phyloP scores from a whole-genome alignment of 805 yeast genomes.

The Candida wancherniae region DNA sequence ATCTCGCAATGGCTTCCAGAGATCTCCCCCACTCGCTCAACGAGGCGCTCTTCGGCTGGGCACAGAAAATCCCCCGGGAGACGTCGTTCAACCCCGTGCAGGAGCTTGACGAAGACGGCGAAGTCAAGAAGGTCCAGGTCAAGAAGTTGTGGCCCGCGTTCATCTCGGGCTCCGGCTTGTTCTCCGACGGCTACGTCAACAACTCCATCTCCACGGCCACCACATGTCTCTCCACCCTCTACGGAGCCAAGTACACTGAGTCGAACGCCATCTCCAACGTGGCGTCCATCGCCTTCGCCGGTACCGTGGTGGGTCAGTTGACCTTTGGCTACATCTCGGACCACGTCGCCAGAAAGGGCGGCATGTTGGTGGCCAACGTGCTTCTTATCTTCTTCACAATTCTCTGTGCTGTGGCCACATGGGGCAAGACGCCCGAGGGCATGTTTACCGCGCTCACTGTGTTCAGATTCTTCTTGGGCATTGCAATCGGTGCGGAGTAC shows the following conservation, averaged over 20 bases:
- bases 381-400: slow-evolving; percentile 75
- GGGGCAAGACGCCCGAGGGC: slow-evolving; percentile 78
- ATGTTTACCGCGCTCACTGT: slow-evolving; percentile 79
- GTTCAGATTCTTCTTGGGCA: slow-evolving; percentile 82
- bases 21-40: slow-evolving; percentile 16
- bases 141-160: slow-evolving; percentile 29
- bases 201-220: slow-evolving; percentile 77
- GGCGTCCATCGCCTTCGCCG: slow-evolving; percentile 84
- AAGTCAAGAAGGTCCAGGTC: slow-evolving; percentile 16
- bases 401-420: slow-evolving; percentile 55
- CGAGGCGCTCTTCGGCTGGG: slow-evolving; percentile 13
- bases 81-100: slow-evolving; percentile 4
- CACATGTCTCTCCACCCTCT: slow-evolving; percentile 61
- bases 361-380: slow-evolving; percentile 75
- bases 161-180: slow-evolving; percentile 82
- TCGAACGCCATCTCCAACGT: slow-evolving; percentile 76
- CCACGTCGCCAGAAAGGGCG: slow-evolving; percentile 70
- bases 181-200: slow-evolving; percentile 90
- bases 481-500: slow-evolving; percentile 92
- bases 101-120: slow-evolving; percentile 13
- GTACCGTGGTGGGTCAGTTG: slow-evolving; percentile 85
- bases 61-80: slow-evolving; percentile 12
- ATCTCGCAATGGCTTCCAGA: slow-evolving; percentile 17
- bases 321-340: slow-evolving; percentile 79
- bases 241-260: slow-evolving; percentile 55